Conservation (phyloP, 2,329 filamentous ascomycete species). For the Diplocarpon mali region DNA sequence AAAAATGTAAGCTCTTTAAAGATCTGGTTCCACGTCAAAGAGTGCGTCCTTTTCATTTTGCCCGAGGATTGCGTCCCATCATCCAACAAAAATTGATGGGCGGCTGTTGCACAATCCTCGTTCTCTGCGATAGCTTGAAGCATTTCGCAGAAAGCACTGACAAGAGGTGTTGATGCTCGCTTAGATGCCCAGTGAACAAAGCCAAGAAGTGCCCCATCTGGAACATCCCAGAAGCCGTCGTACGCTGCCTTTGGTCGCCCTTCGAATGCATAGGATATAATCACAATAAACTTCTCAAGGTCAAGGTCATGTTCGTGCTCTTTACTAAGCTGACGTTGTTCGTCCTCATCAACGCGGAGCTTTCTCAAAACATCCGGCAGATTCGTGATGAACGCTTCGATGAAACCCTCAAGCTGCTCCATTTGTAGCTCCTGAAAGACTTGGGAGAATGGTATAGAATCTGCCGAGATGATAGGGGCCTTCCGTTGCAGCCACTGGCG, state of each 20-base stretch:
- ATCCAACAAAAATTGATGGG: slow-evolving; percentile 82
- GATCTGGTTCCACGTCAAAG: slow-evolving; percentile 87
- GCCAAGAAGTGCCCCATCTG: slow-evolving; percentile 84
- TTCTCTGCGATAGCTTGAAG: slow-evolving; percentile 78
- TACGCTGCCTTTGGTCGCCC: slow-evolving; percentile 72
- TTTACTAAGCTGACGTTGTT: slow-evolving; percentile 61
- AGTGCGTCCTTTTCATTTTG: slow-evolving; percentile 72
- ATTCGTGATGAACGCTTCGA: slow-evolving; percentile 89
- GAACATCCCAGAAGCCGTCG: slow-evolving; percentile 76
- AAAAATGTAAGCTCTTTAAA: slow-evolving; percentile 84
- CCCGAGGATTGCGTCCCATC: slow-evolving; percentile 64
- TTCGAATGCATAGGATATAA: slow-evolving; percentile 88
- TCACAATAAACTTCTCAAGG: slow-evolving; percentile 81
- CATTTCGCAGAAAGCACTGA: slow-evolving; percentile 95
- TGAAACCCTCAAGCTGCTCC: slow-evolving; percentile 74
- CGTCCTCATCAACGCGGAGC: slow-evolving; percentile 80
- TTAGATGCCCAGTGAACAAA: slow-evolving; percentile 97
- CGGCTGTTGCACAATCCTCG: slow-evolving; percentile 68
- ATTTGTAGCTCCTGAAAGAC: slow-evolving; percentile 65
- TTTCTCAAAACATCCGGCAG: slow-evolving; percentile 85
- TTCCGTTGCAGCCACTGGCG: slow-evolving; percentile 76
- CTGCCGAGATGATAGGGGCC: slow-evolving; percentile 55
- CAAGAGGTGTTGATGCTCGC: slow-evolving; percentile 87
- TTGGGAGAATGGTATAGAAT: slow-evolving; percentile 56
- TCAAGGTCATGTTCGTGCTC: slow-evolving; percentile 57